A percentile compares a stretch with the other conserved stretches of the same genome.
Evolutionary conservation across 371 early-diverging fungal genomes (phyloP).

Genomic region (Mortierella sp.): DNA sequence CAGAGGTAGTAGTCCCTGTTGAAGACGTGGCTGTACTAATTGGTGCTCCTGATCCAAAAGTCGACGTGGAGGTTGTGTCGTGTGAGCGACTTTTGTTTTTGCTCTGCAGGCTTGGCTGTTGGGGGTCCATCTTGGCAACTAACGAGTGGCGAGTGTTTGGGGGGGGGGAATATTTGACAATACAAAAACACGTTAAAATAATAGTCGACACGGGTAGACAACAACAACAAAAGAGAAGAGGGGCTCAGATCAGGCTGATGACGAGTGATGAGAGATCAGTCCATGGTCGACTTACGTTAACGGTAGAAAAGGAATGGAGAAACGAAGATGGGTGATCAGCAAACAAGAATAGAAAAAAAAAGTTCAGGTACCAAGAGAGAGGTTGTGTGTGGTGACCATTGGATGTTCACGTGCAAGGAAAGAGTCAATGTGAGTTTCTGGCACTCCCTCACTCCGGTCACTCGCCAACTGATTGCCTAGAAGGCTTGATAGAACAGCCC

Average conservation of each 20-base stretch:
- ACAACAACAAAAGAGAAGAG: neutral
- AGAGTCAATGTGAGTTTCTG: neutral
- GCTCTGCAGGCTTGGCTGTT: slow-evolving; percentile 5
- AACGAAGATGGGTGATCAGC: neutral
- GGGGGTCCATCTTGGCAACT: slow-evolving; percentile 12
- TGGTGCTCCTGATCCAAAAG: neutral
- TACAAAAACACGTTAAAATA: slow-evolving; percentile 1
- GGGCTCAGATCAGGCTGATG: neutral
- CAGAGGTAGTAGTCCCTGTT: neutral
- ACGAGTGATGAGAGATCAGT: neutral
- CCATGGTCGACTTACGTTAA: slow-evolving; percentile 6
- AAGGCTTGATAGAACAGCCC: too few species aligned
- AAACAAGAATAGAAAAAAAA: neutral
- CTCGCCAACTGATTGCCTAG: too few species aligned
- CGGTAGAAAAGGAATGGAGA: neutral
- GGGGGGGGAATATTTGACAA: neutral
- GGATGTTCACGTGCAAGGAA: slow-evolving; percentile 1
- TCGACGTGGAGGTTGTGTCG: neutral
- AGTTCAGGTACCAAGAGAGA: neutral
- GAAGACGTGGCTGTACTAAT: slow-evolving; percentile 2
- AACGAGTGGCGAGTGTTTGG: neutral
- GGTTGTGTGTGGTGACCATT: neutral
- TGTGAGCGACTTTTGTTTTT: neutral
- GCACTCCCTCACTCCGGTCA: neutral
- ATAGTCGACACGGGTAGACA: too few species aligned